Conservation (phyloP, 345 rosid species). For the Arabis hirsuta region DNA sequence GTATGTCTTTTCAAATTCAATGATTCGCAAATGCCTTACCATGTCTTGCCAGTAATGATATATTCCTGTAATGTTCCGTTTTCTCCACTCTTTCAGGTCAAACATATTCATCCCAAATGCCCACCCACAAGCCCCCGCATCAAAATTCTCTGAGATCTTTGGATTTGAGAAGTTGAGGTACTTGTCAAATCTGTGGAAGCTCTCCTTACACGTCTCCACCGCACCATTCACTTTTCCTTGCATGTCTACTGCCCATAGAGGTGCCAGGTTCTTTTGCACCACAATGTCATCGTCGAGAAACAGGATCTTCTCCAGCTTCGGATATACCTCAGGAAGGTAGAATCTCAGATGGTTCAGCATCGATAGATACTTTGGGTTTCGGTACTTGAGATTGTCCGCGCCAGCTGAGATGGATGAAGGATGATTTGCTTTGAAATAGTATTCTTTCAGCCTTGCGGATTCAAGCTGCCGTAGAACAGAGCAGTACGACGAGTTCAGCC, state of each 20-base stretch:
- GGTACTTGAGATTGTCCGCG: constrained; percentile 77
- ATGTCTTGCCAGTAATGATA: constrained; percentile 95
- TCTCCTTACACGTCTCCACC: constrained; percentile 90
- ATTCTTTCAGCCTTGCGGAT: constrained; percentile 81
- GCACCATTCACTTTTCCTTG: constrained; percentile 87
- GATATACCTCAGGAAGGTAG: constrained; percentile 88
- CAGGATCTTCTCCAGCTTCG: constrained; percentile 73
- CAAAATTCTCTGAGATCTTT: constrained; percentile 67
- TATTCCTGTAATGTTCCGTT: constrained; percentile 83
- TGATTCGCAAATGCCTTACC: constrained; percentile 49
- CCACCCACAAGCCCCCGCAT: constrained; percentile 93
- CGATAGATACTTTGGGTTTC: constrained; percentile 84
- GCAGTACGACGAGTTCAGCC: constrained; percentile 89
- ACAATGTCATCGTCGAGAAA: constrained; percentile 89
- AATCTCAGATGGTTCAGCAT: constrained; percentile 91
- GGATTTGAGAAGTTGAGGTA: constrained; percentile 98
- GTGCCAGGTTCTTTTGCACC: constrained; percentile 82
- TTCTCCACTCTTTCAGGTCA: constrained; percentile 93
- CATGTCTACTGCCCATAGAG: constrained; percentile 78
- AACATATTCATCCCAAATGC: constrained; percentile 99
- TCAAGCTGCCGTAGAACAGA: constrained; percentile 84
- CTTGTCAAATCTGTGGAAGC: constrained; percentile 95
- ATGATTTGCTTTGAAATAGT: constrained; percentile 78
- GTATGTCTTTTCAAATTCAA: too few species aligned
- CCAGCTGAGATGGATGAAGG: constrained; percentile 73